Evolutionary conservation across 2,329 filamentous ascomycete genomes (phyloP).

Genomic region (Fusarium solani-melongenae): DNA sequence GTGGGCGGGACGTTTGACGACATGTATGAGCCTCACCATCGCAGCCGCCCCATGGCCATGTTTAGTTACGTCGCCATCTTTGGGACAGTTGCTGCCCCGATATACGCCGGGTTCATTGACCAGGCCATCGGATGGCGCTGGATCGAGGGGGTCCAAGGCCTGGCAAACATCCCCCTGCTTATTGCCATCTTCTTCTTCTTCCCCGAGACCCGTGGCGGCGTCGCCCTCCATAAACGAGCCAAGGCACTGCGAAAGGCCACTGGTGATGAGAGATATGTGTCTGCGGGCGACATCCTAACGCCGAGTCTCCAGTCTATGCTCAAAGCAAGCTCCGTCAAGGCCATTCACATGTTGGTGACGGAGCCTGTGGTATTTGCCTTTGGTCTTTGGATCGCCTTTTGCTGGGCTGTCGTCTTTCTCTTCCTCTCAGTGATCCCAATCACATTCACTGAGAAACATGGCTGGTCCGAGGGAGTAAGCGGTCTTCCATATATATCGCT

Average conservation of each 20-base stretch:
- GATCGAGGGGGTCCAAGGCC: neutral
- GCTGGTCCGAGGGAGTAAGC: neutral
- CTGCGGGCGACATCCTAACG: neutral
- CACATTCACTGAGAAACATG: neutral
- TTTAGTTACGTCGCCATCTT: neutral
- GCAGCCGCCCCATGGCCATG: neutral
- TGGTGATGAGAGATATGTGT: neutral
- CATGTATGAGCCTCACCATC: neutral
- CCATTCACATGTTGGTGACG: neutral
- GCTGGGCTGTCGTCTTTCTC: neutral
- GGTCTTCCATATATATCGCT: neutral
- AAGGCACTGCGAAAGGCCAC: neutral
- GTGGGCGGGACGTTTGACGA: neutral
- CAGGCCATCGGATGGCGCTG: neutral
- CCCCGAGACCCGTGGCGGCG: neutral
- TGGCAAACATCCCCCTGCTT: neutral
- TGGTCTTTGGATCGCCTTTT: neutral
- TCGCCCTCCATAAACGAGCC: neutral
- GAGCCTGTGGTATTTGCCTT: neutral
- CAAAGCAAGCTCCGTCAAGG: neutral
- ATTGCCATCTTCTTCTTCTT: neutral
- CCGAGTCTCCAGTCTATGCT: neutral
- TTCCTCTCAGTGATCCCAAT: neutral
- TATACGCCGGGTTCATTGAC: neutral
- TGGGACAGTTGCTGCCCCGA: neutral